phyloP scores from a whole-genome alignment of 257 asterid genomes.

The Leonotis leonurus region DNA sequence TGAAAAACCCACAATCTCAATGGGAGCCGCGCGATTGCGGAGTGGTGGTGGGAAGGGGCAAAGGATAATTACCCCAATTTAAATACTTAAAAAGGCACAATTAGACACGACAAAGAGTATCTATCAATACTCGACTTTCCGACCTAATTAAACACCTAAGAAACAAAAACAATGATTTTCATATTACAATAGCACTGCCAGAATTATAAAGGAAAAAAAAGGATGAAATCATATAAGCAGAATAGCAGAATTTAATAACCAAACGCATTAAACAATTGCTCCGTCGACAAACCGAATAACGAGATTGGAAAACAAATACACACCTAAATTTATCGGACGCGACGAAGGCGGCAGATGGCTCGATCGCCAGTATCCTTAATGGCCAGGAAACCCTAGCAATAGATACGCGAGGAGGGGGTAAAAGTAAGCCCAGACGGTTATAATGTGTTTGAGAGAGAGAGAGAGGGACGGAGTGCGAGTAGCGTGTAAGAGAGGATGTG shows the following conservation, averaged over 20 bases:
- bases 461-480: constrained; percentile 12
- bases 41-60: neutral
- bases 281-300: neutral
- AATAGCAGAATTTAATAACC: neutral
- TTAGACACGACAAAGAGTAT: neutral
- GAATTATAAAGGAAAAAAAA: neutral
- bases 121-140: constrained; percentile 11
- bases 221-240: neutral
- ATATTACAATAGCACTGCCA: constrained; percentile 5
- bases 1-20: constrained; percentile 4
- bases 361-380: constrained; percentile 23
- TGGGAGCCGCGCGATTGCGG: no score
- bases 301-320: constrained; percentile 22
- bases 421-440: constrained; percentile 26
- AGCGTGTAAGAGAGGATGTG: constrained; percentile 17
- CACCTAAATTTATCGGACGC: constrained; percentile 31
- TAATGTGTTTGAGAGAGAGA: constrained; percentile 21
- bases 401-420: constrained; percentile 11
- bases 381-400: constrained; percentile 43
- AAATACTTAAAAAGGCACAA: constrained; percentile 5
- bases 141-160: constrained; percentile 18
- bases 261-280: neutral
- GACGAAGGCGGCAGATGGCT: constrained; percentile 15
- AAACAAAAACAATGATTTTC: neutral
- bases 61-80: constrained; percentile 10